Evolutionary conservation across 176 grass and related monocot species (phyloP).

Genomic region (Microstegium vimineum): DNA sequence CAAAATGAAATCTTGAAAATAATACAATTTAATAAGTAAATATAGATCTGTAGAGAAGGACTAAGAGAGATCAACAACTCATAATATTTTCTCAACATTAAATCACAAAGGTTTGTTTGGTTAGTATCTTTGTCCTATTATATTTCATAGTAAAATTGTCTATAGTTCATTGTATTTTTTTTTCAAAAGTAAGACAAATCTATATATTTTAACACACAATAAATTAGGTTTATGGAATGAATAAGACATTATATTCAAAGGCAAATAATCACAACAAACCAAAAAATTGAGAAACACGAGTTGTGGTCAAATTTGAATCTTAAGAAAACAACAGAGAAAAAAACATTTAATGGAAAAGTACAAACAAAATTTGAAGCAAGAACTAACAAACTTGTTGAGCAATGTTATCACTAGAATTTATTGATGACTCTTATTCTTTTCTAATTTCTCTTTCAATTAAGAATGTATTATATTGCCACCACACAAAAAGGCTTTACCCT

Average conservation of each 20-base stretch:
- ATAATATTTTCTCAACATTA: too few relatives aligned
- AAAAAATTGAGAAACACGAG: not conserved
- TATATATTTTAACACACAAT: not conserved
- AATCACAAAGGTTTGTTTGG: too few relatives aligned
- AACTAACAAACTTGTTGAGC: not conserved
- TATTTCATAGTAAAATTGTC: too few relatives aligned
- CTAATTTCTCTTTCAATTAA: not conserved
- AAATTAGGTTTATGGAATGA: not conserved
- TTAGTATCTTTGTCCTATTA: too few relatives aligned
- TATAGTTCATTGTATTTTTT: too few relatives aligned
- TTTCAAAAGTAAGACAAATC: too few relatives aligned
- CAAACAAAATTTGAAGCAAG: not conserved
- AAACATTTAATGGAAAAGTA: not conserved
- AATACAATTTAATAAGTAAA: not conserved
- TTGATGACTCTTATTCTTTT: not conserved
- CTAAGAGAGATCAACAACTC: not conserved
- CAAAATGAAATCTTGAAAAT: not conserved
- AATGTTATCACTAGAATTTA: not conserved
- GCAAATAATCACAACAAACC: too few relatives aligned
- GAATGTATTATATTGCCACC: not conserved
- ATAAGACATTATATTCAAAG: too few relatives aligned
- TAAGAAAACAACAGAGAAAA: not conserved
- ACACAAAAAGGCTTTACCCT: not conserved
- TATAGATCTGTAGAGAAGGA: not conserved
- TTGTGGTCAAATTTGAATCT: not conserved